Percentiles rank a stretch among this genome's conserved stretches.
phyloP scores from a whole-genome alignment of 331 rosid genomes.

The Stylosanthes scabra region DNA sequence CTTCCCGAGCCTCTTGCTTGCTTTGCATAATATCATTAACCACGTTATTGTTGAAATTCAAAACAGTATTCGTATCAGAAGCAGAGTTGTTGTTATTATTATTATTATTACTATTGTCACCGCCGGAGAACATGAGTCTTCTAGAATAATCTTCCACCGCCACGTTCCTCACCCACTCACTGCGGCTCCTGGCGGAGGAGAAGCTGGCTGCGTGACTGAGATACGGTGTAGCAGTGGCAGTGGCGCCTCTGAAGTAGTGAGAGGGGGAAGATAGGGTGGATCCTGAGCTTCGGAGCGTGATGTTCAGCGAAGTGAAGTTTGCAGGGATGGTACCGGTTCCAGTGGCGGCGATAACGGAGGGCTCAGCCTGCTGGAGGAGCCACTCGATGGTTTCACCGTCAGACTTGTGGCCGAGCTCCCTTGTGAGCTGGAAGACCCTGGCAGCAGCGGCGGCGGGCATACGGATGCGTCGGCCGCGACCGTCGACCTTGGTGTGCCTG shows the following conservation, averaged over 20 bases:
- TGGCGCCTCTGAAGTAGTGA: conserved; percentile 52
- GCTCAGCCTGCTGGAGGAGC: conserved; percentile 86
- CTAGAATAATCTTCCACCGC: conserved; percentile 41
- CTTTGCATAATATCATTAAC: conserved; percentile 44
- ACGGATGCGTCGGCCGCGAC: conserved; percentile 88
- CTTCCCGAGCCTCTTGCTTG: conserved; percentile 54
- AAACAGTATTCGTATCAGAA: conserved; percentile 36
- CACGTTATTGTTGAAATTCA: conserved; percentile 55
- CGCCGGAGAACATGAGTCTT: conserved; percentile 46
- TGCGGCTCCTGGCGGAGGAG: conserved; percentile 30
- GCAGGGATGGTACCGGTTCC: conserved; percentile 88
- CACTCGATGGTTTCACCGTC: conserved; percentile 90
- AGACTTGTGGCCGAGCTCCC: conserved; percentile 80
- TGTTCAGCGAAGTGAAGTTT: conserved; percentile 77
- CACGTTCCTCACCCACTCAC: conserved; percentile 52
- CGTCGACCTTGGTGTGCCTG: conserved; percentile 84
- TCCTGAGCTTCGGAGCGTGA: conserved; percentile 80
- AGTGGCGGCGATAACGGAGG: conserved; percentile 78
- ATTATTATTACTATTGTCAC: conserved; percentile 21
- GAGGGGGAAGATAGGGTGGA: conserved; percentile 73
- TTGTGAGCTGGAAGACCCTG: conserved; percentile 78
- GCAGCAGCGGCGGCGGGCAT: conserved; percentile 89
- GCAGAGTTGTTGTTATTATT: neutral
- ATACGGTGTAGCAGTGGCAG: conserved; percentile 15
- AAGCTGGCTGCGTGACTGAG: conserved; percentile 39